A percentile compares a stretch with the other conserved stretches of the same genome.
Evolutionary conservation across 768 basidiomycete genomes (phyloP).

Genomic region (Leccinum truebloodii): DNA sequence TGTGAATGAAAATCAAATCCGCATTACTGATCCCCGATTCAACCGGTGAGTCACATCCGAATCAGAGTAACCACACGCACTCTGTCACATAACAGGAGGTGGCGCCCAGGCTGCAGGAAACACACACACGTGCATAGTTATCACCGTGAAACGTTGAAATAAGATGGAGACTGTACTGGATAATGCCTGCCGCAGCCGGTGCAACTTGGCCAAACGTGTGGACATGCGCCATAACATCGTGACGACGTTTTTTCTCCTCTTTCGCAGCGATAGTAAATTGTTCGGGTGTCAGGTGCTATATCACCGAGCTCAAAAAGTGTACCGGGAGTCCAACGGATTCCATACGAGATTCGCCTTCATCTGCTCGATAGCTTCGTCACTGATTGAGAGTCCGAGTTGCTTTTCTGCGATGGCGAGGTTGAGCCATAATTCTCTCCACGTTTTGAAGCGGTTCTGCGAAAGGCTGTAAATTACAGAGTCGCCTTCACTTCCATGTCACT

Average conservation of each 20-base stretch:
- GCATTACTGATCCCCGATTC: slow-evolving; percentile 69
- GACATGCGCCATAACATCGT: slow-evolving; percentile 99
- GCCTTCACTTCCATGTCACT: slow-evolving; percentile 26
- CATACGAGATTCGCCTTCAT: slow-evolving; percentile 90
- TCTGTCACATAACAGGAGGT: slow-evolving; percentile 99
- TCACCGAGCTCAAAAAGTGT: slow-evolving; percentile 10
- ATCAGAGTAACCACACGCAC: slow-evolving; percentile 46
- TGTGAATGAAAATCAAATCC: slow-evolving; percentile 94
- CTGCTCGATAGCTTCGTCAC: slow-evolving; percentile 89
- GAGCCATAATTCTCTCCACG: slow-evolving; percentile 95
- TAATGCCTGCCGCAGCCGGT: slow-evolving; percentile 93
- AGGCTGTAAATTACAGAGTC: slow-evolving; percentile 1
- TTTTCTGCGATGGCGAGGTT: slow-evolving; percentile 96
- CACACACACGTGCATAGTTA: slow-evolving; percentile 13
- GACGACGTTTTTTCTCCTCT: slow-evolving; percentile 96
- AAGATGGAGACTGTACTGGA: slow-evolving; percentile 61
- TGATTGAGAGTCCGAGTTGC: slow-evolving; percentile 87
- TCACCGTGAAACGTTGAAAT: slow-evolving; percentile 9
- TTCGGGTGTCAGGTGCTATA: slow-evolving; percentile 75
- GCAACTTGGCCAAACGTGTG: slow-evolving; percentile 95
- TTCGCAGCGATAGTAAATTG: slow-evolving; percentile 91
- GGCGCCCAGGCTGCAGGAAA: slow-evolving; percentile 71
- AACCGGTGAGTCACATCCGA: slow-evolving; percentile 9
- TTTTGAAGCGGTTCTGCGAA: slow-evolving; percentile 85
- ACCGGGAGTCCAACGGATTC: background rate